Percentiles rank a stretch among this genome's conserved stretches.
phyloP scores from a whole-genome alignment of 2,329 filamentous ascomycete species.

The Colletotrichum sansevieriae region DNA sequence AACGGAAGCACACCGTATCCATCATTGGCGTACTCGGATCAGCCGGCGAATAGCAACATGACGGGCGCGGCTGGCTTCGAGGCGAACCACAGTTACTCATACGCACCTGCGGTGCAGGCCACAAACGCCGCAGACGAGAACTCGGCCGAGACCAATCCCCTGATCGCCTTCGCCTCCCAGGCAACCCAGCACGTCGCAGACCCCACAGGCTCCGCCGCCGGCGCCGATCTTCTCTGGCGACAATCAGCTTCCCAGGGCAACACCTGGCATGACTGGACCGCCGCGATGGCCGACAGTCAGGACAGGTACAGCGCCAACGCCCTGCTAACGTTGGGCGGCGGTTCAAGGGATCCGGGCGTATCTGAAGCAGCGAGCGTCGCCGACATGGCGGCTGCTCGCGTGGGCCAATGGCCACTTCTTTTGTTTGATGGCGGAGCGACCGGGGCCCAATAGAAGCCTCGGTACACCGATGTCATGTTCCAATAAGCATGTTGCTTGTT shows the following conservation, averaged over 20 bases:
- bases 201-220: slow-evolving; percentile 44
- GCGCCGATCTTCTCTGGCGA: slow-evolving; percentile 51
- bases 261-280: slow-evolving; percentile 68
- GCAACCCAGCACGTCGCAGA: slow-evolving; percentile 51
- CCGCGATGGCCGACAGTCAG: slow-evolving; percentile 63
- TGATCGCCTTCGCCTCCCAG: slow-evolving; percentile 57
- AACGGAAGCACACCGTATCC: slow-evolving; percentile 49
- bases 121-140: slow-evolving; percentile 42
- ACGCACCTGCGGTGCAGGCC: slow-evolving; percentile 29
- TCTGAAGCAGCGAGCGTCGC: slow-evolving; percentile 39
- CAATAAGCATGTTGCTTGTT: background rate
- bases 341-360: slow-evolving; percentile 23
- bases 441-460: slow-evolving; percentile 19
- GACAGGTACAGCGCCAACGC: slow-evolving; percentile 64
- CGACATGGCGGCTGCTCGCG: slow-evolving; percentile 32
- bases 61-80: slow-evolving; percentile 35
- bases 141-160: slow-evolving; percentile 50
- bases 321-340: slow-evolving; percentile 60
- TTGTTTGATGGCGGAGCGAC: slow-evolving; percentile 26
- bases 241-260: slow-evolving; percentile 51
- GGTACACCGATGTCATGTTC: background rate
- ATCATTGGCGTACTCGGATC: slow-evolving; percentile 48
- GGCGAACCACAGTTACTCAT: slow-evolving; percentile 35
- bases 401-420: slow-evolving; percentile 37
- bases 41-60: slow-evolving; percentile 44